phyloP scores from a whole-genome alignment of 805 yeast species.

The Suhomyces xylopsoci region DNA sequence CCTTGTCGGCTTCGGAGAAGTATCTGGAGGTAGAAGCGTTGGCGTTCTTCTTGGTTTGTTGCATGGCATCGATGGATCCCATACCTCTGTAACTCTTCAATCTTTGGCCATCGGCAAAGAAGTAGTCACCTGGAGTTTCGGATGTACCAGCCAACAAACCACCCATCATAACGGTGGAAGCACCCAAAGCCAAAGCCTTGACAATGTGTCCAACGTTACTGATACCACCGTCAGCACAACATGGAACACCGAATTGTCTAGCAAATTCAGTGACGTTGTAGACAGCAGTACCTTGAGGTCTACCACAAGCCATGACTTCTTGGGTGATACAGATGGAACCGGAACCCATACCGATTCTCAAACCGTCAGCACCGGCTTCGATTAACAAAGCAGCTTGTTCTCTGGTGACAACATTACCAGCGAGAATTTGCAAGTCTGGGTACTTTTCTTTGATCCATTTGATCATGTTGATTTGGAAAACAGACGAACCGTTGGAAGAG shows the following conservation, averaged over 20 bases:
- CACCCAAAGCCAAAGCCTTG: slow-evolving; percentile 95
- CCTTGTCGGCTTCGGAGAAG: slow-evolving; percentile 93
- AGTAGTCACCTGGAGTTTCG: slow-evolving; percentile 98
- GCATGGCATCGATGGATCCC: slow-evolving; percentile 99
- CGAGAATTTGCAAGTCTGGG: slow-evolving; percentile 85
- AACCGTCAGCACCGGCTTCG: slow-evolving; percentile 94
- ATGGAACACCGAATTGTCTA: slow-evolving; percentile 93
- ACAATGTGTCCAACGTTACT: slow-evolving; percentile 98
- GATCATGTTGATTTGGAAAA: slow-evolving; percentile 92
- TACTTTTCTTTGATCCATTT: slow-evolving; percentile 79
- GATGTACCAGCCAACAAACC: slow-evolving; percentile 98
- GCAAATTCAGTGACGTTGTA: slow-evolving; percentile 93
- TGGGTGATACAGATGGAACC: slow-evolving; percentile 99
- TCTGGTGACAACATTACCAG: slow-evolving; percentile 98
- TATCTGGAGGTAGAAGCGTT: slow-evolving; percentile 98
- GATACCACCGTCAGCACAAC: slow-evolving; percentile 99
- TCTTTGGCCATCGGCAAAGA: slow-evolving; percentile 97
- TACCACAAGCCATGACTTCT: slow-evolving; percentile 99
- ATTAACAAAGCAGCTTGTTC: slow-evolving; percentile 95
- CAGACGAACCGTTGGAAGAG: slow-evolving; percentile 96
- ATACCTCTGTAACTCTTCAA: slow-evolving; percentile 97
- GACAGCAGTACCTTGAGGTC: slow-evolving; percentile 99
- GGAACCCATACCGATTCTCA: slow-evolving; percentile 99
- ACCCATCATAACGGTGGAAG: slow-evolving; percentile 99
- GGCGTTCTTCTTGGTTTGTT: slow-evolving; percentile 79